Conservation (phyloP, 1,284 basidiomycete genomes). For the Hypsizygus ulmarius region DNA sequence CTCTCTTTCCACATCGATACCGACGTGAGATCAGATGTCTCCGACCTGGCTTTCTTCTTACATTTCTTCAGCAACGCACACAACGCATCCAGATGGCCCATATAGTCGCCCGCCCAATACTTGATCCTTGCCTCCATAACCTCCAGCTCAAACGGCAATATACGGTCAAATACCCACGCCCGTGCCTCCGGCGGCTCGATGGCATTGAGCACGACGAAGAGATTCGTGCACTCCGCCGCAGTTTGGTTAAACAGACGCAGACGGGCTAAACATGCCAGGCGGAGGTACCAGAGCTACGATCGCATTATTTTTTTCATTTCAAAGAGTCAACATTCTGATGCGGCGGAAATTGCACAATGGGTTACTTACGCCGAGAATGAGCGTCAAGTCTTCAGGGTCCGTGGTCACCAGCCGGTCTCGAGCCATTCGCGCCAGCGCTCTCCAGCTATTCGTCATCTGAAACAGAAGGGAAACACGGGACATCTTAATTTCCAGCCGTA, state of each 20-base stretch:
- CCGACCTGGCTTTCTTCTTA: conserved; percentile 52
- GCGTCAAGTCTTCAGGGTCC: conserved; percentile 60
- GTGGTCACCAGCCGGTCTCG: conserved; percentile 69
- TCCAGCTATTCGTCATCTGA: conserved; percentile 83
- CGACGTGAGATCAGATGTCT: conserved; percentile 39
- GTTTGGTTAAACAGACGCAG: conserved; percentile 80
- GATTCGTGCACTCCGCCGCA: conserved; percentile 72
- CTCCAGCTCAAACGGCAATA: conserved; percentile 78
- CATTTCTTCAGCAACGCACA: conserved; percentile 77
- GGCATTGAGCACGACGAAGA: conserved; percentile 68
- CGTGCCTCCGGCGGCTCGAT: conserved; percentile 51
- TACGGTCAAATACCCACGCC: conserved; percentile 52
- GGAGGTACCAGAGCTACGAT: conserved; percentile 75
- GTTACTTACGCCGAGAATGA: conserved; percentile 62
- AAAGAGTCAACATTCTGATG: neutral
- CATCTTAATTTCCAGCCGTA: conserved; percentile 11
- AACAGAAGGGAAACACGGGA: conserved; percentile 11
- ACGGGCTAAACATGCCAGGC: conserved; percentile 71
- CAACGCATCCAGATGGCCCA: conserved; percentile 76
- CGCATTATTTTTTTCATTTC: too few species aligned
- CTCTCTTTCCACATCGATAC: conserved; percentile 78
- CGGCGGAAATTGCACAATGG: neutral
- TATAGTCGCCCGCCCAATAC: conserved; percentile 74
- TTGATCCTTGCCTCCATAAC: conserved; percentile 67
- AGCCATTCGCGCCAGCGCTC: conserved; percentile 74